phyloP scores from a whole-genome alignment of 768 basidiomycete species.

The Suillus tomentosus region DNA sequence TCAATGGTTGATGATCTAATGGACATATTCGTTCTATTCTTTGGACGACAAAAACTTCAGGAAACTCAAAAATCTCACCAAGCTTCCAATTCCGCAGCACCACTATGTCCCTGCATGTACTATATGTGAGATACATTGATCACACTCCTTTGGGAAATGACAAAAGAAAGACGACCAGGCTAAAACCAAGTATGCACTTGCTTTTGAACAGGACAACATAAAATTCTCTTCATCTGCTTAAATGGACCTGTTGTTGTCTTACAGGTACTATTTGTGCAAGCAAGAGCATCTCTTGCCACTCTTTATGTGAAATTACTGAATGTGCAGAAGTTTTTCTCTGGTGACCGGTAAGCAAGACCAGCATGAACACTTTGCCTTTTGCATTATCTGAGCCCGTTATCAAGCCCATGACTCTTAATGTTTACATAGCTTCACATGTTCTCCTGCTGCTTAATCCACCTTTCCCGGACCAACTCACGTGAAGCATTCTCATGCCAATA shows the following conservation, averaged over 20 bases:
- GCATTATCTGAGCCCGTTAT: neutral
- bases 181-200: constrained; percentile 45
- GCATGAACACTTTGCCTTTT: neutral
- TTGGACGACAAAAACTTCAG: constrained; percentile 55
- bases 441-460: constrained; percentile 58
- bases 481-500: constrained; percentile 36
- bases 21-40: constrained; percentile 60
- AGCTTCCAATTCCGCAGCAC: constrained; percentile 66
- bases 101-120: constrained; percentile 67
- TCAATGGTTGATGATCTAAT: constrained; percentile 37
- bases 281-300: constrained; percentile 50
- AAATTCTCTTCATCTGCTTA: neutral
- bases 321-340: constrained; percentile 51
- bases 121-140: constrained; percentile 56
- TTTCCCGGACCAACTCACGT: constrained; percentile 61
- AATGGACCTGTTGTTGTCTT: neutral
- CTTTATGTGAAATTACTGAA: constrained; percentile 59
- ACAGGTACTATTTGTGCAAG: constrained; percentile 54
- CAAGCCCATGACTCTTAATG: constrained; percentile 66
- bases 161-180: constrained; percentile 33
- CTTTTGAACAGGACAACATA: constrained; percentile 67
- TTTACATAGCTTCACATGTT: constrained; percentile 69
- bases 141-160: constrained; percentile 38
- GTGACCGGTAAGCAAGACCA: constrained; percentile 42
- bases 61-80: constrained; percentile 44